Evolutionary conservation across 2,329 filamentous ascomycete species (phyloP), one percentile per base, ranked within the genome.

Genomic region (Colletotrichum sojae): DNA sequence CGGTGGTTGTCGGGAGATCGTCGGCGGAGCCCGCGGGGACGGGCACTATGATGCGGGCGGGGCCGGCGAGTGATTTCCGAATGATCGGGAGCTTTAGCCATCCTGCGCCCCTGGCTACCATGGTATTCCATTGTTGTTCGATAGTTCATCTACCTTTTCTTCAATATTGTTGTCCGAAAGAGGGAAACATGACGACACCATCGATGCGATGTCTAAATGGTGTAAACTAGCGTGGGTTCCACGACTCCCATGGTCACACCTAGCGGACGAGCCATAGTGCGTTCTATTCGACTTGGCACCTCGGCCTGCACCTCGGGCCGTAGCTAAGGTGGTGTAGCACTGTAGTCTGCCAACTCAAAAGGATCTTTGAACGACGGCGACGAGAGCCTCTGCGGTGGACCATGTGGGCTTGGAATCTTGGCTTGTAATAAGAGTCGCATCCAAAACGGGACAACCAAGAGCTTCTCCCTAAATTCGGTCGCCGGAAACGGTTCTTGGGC

Each of bases 321-420:
- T 31, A 31, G 27, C 9, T 10, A 9, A 31, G 27, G 27, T 10
- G 9, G 27, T 31, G 27, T 31, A 10, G 27, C 9, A 31, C 9
- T 9, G 8, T 51, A 13, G 18, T 13, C 48, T 46, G 52, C 49
- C 45, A 31, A 58, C 36, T 39, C 52, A n/a, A 70, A 61, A 18
- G 4, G 31, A 25, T 15, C 48, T 27, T 39, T 4, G 31, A 6
- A 25, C n/a, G 27, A 36, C 12, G 18, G 10, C 31, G 31, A 22
- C 25, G 43, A 40, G 27, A 52, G 43, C 18, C 46, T 52, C 13
- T 61, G 27, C 48, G 43, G 58, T 52, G 48, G 58, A 52, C 31
- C 58, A 6, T 4, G 8, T 43, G 20, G 58, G 39, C 31, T 43
- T 43, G 48, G 20, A 46, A 18, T 36, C 22, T 27, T 27, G 43